A percentile compares a stretch with the other conserved stretches of the same genome.
phyloP scores from a whole-genome alignment of 1,139 yeast species.

The Pichia sp. region DNA sequence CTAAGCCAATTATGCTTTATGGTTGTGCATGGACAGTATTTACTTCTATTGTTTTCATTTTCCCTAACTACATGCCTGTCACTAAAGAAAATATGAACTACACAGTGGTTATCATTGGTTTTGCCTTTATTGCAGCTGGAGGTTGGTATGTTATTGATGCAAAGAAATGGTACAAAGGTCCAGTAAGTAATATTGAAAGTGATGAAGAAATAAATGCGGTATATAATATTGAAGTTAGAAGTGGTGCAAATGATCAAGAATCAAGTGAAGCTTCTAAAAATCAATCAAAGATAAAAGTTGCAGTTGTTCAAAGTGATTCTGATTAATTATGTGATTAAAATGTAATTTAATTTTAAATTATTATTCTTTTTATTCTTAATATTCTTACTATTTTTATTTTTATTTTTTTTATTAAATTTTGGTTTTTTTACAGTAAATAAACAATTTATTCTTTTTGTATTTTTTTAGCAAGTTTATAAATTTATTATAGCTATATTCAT shows the following conservation, averaged over 20 bases:
- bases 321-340: not conserved
- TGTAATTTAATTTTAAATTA: too few relatives aligned
- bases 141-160: slow-evolving; percentile 28
- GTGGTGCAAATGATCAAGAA: not conserved
- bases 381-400: too few relatives aligned
- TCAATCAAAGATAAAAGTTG: not conserved
- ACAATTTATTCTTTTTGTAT: too few relatives aligned
- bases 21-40: slow-evolving; percentile 35
- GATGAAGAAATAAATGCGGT: not conserved
- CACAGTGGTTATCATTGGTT: slow-evolving; percentile 35
- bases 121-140: slow-evolving; percentile 26
- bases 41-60: slow-evolving; percentile 39
- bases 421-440: too few relatives aligned
- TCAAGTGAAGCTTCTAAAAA: not conserved
- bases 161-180: slow-evolving; percentile 31
- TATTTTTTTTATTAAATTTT: too few relatives aligned
- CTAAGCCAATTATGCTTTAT: too few relatives aligned
- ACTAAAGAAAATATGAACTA: slow-evolving; percentile 42
- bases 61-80: slow-evolving; percentile 44
- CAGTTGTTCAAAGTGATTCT: not conserved
- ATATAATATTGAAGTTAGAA: not conserved
- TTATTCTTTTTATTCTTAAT: too few relatives aligned
- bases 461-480: too few relatives aligned
- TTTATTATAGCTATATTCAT: too few relatives aligned
- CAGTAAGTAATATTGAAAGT: slow-evolving; percentile 27